Evolutionary conservation across 768 basidiomycete species (phyloP).

Genomic region (Boletellus sp.): DNA sequence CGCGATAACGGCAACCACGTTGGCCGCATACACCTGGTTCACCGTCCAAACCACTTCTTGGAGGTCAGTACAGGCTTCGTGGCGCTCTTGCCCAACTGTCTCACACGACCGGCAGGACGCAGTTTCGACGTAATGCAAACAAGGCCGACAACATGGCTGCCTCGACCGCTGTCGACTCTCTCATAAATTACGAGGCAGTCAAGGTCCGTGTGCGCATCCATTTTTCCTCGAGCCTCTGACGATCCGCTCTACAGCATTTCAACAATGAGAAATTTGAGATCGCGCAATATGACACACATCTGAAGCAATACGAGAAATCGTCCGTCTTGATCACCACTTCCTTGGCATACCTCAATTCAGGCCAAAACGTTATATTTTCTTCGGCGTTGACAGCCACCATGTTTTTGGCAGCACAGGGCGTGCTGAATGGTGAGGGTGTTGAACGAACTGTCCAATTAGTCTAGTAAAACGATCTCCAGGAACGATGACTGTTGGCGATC

Average conservation of each 20-base stretch:
- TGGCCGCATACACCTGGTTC: slow-evolving; percentile 95
- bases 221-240: not conserved
- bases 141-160: slow-evolving; percentile 96
- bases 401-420: slow-evolving; percentile 94
- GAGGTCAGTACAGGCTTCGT: slow-evolving; percentile 51
- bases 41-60: slow-evolving; percentile 95
- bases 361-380: slow-evolving; percentile 96
- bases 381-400: slow-evolving; percentile 90
- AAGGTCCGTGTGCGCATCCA: slow-evolving; percentile 55
- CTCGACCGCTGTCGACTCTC: slow-evolving; percentile 86
- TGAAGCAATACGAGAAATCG: slow-evolving; percentile 83
- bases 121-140: slow-evolving; percentile 92
- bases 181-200: slow-evolving; percentile 98
- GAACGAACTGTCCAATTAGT: not conserved
- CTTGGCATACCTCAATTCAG: slow-evolving; percentile 89
- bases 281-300: slow-evolving; percentile 85
- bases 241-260: slow-evolving; percentile 64
- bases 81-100: not conserved
- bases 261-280: slow-evolving; percentile 95
- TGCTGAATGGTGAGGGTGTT: slow-evolving; percentile 65
- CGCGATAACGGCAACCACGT: slow-evolving; percentile 77
- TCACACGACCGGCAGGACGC: slow-evolving; percentile 52
- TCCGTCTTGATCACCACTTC: slow-evolving; percentile 95
- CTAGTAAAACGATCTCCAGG: slow-evolving; percentile 43
- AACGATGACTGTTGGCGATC: slow-evolving; percentile 96